Conservation (phyloP, 345 rosid species). For the Gossypium bickii region DNA sequence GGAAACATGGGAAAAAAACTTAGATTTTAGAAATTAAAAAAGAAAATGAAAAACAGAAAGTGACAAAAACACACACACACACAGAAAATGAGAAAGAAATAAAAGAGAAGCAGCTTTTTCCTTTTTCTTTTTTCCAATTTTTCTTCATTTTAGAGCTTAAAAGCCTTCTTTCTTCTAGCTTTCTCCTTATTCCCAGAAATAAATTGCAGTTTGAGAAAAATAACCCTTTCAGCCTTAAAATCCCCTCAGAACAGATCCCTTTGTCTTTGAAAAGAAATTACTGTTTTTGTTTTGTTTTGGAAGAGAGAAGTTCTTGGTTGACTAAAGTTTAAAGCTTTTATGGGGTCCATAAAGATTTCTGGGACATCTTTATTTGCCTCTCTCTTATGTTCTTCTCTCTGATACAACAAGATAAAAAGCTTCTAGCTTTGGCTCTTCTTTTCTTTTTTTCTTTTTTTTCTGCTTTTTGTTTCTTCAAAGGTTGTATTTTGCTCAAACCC, state of each 20-base stretch:
- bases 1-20: conserved; percentile 6
- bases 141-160: neutral
- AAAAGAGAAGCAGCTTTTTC: neutral
- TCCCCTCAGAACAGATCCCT: neutral
- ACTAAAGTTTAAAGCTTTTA: conserved; percentile 6
- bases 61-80: neutral
- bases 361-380: conserved; percentile 10
- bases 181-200: neutral
- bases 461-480: neutral
- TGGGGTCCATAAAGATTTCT: conserved; percentile 21
- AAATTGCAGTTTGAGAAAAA: neutral
- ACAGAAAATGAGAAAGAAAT: neutral
- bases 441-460: too few species aligned
- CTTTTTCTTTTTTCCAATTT: neutral
- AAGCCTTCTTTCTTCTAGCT: neutral
- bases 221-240: neutral
- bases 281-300: conserved; percentile 8
- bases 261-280: neutral
- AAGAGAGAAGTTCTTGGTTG: neutral
- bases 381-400: neutral
- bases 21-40: neutral
- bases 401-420: conserved; percentile 1
- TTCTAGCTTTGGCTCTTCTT: conserved; percentile 5
- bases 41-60: neutral
- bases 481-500: neutral